Conservation (phyloP, 306 rosid genomes). For the Sicyos baderoa region DNA sequence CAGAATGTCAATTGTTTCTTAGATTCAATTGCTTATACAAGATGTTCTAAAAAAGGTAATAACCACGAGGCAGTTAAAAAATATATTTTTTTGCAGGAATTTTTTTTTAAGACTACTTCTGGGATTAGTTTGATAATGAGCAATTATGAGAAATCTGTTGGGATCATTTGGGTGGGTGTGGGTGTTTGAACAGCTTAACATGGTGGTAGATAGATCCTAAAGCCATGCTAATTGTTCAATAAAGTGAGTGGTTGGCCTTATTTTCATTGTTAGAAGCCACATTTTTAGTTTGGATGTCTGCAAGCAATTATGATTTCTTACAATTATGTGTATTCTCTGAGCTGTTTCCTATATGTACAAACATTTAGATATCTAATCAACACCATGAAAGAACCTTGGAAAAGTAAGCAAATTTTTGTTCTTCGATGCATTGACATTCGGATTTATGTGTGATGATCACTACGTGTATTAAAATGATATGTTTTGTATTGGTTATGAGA, state of each 20-base stretch:
- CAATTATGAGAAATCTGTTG: constrained; percentile 10
- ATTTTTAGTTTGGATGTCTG: constrained; percentile 1
- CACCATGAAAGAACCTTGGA: not conserved
- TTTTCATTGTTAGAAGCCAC: not conserved
- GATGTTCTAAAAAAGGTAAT: not conserved
- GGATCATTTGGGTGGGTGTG: not conserved
- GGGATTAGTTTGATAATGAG: constrained; percentile 1
- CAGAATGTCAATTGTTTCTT: not conserved
- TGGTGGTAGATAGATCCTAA: not conserved
- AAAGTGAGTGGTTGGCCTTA: not conserved
- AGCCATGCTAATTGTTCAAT: not conserved
- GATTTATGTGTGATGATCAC: not conserved
- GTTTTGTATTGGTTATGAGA: not conserved
- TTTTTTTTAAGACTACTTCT: constrained; percentile 3
- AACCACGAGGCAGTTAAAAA: not conserved
- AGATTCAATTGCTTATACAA: not conserved
- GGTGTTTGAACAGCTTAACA: not conserved
- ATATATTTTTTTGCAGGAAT: not conserved
- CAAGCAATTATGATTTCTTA: not conserved
- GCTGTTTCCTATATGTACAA: not conserved
- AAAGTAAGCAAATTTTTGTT: not conserved
- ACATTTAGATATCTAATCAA: constrained; percentile 6
- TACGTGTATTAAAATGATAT: not conserved
- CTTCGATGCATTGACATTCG: not conserved
- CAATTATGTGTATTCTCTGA: not conserved